These are phyloP conservation scores for Candida methanosorbosa DNA, from an alignment of 805 yeast species.

Conservation along the genomic window DNA sequence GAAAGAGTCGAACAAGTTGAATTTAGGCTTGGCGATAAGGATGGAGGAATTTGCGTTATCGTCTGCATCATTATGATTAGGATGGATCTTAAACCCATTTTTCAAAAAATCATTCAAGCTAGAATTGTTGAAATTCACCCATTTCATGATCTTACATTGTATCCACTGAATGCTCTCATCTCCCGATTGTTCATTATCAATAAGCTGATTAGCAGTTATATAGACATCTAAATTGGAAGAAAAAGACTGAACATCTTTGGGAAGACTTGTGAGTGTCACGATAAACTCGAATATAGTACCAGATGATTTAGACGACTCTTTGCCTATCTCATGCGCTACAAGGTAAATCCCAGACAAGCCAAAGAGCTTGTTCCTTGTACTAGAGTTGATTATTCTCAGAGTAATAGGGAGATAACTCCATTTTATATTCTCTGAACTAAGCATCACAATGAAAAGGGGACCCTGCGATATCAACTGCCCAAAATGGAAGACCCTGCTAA, in stretches of 20 bases:
- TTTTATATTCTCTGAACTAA: too few relatives aligned
- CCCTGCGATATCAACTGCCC: too few relatives aligned
- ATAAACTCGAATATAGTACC: conserved; percentile 11
- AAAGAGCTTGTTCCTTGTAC: conserved; percentile 6
- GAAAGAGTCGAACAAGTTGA: conserved; percentile 1
- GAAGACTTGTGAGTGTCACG: conserved; percentile 6
- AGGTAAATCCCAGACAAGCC: conserved; percentile 13
- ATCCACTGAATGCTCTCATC: conserved; percentile 12
- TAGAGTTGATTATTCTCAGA: conserved; percentile 6
- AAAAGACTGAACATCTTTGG: conserved; percentile 3
- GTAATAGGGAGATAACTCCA: conserved; percentile 9
- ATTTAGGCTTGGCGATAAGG: conserved; percentile 8
- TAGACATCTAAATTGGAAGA: conserved; percentile 6
- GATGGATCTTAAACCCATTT: conserved; percentile 1
- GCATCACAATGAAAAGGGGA: too few relatives aligned
- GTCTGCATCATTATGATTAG: conserved; percentile 22
- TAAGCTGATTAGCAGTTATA: conserved; percentile 8
- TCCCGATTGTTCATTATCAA: conserved; percentile 6
- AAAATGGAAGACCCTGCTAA: too few relatives aligned
- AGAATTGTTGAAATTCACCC: background rate
- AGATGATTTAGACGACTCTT: too few relatives aligned
- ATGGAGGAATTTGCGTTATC: conserved; percentile 22
- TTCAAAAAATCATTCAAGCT: background rate
- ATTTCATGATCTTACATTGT: conserved; percentile 8
- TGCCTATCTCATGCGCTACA: background rate